Base-by-base conservation (phyloP, 768 basidiomycete genomes). In the Termitomyces heimii region DNA sequence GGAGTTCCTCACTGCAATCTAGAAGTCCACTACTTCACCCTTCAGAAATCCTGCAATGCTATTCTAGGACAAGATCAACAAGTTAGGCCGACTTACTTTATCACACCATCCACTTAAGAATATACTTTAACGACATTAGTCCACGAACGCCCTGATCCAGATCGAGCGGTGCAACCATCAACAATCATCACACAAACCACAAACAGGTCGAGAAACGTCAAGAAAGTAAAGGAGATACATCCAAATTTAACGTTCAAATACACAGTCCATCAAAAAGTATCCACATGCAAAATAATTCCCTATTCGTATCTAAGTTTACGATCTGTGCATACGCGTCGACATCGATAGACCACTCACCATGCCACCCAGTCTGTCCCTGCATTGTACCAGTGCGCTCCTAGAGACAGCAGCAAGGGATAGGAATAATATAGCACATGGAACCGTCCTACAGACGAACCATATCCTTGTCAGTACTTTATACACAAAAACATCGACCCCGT, bases 361-460 rank as follows among this genome's bases (percentile, higher is more conserved):
- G 0, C 6, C 5, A 13, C 42, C 14, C 4, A n/a, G n/a, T n/a
- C 14, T 8, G 7, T 16, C 34, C n/a, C 34, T 5, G 42, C 22
- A 22, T 1, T 22, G 3, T 9, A 24, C 4, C 26, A 18, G 24
- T 9, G 14, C 7, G 5, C 24, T 24, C 6, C 13, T 39, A 57
- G 3, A 35, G 51, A 40, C 58, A 62, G 39, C 58, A 62, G 48
- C 61, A 62, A 4, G 61, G 61, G 26, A 62, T 54, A 0, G 61
- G 61, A 20, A 62, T 62, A 40, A 62, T 62, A 31, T 56, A 62
- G 18, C 61, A 62, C 13, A 56, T 16, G 7, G 58, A 56, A 1
- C 61, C 61, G 35, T 56, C 55, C 61, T 62, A 43, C 4, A 29
- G 14, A 24, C 14, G 42, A 48, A 18, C 0, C 26, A 34, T 10